Percentiles rank a stretch among this genome's conserved stretches.
phyloP scores from a whole-genome alignment of 345 rosid species.

The Luvunga scandens region DNA sequence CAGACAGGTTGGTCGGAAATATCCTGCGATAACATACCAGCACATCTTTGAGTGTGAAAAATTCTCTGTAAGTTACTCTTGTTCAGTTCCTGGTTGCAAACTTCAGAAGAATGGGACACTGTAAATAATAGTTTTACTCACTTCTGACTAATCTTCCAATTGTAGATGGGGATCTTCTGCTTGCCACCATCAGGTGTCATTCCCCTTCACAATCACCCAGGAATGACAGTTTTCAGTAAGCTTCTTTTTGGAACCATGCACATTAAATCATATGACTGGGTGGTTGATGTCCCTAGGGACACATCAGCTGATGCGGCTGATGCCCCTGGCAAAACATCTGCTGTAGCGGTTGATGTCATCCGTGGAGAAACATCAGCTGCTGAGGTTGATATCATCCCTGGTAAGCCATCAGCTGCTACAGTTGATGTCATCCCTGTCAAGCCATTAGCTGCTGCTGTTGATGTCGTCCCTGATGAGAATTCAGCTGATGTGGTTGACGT shows the following conservation, averaged over 20 bases:
- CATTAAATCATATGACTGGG: slow-evolving; percentile 96
- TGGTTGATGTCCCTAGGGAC: slow-evolving; percentile 41
- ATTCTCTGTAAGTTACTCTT: slow-evolving; percentile 61
- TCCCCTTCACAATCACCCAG: slow-evolving; percentile 97
- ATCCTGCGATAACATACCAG: slow-evolving; percentile 57
- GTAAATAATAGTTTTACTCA: neutral
- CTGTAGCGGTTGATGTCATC: neutral
- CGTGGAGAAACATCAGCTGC: slow-evolving; percentile 29
- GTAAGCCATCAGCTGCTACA: too few species aligned
- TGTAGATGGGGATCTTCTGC: slow-evolving; percentile 90
- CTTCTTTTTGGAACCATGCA: slow-evolving; percentile 91
- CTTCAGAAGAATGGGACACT: neutral
- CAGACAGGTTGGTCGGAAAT: neutral
- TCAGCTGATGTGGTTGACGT: neutral
- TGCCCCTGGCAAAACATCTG: slow-evolving; percentile 14
- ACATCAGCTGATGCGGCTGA: slow-evolving; percentile 12
- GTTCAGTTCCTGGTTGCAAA: neutral
- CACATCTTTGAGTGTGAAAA: slow-evolving; percentile 55
- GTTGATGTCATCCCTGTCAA: neutral
- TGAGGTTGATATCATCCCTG: neutral
- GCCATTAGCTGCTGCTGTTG: neutral
- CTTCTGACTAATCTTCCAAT: slow-evolving; percentile 1
- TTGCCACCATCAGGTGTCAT: slow-evolving; percentile 83
- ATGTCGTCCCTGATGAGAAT: neutral
- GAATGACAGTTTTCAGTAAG: slow-evolving; percentile 96